Evolutionary conservation across 345 rosid genomes (phyloP), one percentile per base, ranked within the genome.

Genomic region (Eucalyptus urophylla): DNA sequence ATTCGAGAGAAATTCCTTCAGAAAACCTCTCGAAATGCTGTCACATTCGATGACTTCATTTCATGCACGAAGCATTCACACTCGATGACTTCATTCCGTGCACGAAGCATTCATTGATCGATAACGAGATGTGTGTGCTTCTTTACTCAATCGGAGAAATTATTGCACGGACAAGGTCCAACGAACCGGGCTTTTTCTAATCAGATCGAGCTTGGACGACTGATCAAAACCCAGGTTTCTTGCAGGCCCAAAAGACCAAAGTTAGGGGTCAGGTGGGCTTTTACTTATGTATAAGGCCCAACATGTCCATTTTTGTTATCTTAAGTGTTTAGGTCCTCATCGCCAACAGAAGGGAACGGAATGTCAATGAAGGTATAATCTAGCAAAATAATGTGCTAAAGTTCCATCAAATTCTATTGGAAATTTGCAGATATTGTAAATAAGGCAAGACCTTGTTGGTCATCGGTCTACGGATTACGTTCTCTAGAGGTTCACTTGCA

Each of bases 391-490:
- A 31, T 31, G 80, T 8, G 11, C 80, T 8, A 69, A 16, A 69
- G 13, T 69, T 69, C 24, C 43, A 33, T 31, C 43, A 69, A 69
- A 69, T 4, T 69, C 43, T 8, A 31, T 69, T 69, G 43, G 43
- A 69, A 17, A 69, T 31, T 69, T 16, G 80, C 43, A 33, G 1
- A 69, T 31, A 69, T 16, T 0, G 2, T 69, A 33, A 69, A 69
- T 31, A 69, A 16, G 43, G 24, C 43, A 69, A 69, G 80, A 69
- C 7, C 12, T 1, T 16, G 13, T 31, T 33, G 0, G 80, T 33
- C 43, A 31, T 19, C 1, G 51, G 95, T 95, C 3, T 93, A 92
- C 62, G 87, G 93, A 89, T 94, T 95, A 33, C 95, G 94, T 22
- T 93, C 96, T 2, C 88, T 69, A 40, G 89, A 89, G 33, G 91